Conservation (phyloP, 2,329 filamentous ascomycete species). For the Dendrostoma leiphaemia region DNA sequence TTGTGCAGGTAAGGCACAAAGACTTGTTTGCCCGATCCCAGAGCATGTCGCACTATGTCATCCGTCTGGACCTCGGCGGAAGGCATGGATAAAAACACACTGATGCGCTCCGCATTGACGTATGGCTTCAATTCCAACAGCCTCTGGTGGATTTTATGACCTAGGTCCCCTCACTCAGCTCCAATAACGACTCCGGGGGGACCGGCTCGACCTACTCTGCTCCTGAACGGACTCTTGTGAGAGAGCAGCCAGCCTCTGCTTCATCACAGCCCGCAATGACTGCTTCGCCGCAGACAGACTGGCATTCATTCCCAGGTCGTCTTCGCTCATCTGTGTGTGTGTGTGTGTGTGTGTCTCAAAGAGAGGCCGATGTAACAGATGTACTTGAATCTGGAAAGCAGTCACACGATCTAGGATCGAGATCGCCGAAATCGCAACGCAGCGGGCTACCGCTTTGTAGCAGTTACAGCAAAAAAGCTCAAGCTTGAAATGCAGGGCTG, state of each 20-base stretch:
- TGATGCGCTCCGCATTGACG: slow-evolving; percentile 69
- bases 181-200: slow-evolving; percentile 22
- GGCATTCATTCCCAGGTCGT: slow-evolving; percentile 41
- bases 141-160: slow-evolving; percentile 60
- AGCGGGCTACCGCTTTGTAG: not conserved
- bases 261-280: slow-evolving; percentile 70
- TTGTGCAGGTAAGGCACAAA: slow-evolving; percentile 89
- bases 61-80: slow-evolving; percentile 81
- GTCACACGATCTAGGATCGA: not conserved
- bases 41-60: slow-evolving; percentile 76
- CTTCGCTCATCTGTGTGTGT: slow-evolving; percentile 14
- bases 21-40: slow-evolving; percentile 75
- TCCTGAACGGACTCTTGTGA: slow-evolving; percentile 57
- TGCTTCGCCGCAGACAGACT: slow-evolving; percentile 69
- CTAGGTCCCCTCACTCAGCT: slow-evolving; percentile 40
- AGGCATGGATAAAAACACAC: slow-evolving; percentile 93
- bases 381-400: not conserved
- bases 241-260: slow-evolving; percentile 60
- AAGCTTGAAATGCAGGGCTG: not conserved
- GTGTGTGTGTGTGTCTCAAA: too few relatives aligned
- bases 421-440: not conserved
- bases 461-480: not conserved
- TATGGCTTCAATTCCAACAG: slow-evolving; percentile 73
- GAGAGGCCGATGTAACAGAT: too few relatives aligned
- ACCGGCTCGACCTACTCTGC: slow-evolving; percentile 62